phyloP scores from a whole-genome alignment of 257 asterid species.

The Jaltomata sinuosa region DNA sequence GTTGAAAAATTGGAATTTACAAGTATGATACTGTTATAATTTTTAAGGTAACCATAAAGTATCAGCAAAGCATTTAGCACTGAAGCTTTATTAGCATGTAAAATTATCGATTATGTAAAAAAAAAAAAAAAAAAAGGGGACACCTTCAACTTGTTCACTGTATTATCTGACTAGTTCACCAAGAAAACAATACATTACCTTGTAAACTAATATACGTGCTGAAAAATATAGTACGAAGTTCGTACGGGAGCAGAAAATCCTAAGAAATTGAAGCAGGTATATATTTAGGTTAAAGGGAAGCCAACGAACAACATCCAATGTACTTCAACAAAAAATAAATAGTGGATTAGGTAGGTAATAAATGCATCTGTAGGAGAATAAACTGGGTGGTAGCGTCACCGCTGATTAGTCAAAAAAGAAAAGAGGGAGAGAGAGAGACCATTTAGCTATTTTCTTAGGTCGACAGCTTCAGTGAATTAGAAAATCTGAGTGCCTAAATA shows the following conservation, averaged over 20 bases:
- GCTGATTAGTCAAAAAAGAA: background rate
- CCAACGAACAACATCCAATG: background rate
- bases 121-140: background rate
- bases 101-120: background rate
- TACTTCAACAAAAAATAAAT: background rate
- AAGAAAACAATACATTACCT: background rate
- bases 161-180: background rate
- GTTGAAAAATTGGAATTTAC: background rate
- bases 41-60: background rate
- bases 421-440: background rate
- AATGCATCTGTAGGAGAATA: background rate
- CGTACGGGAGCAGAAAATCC: background rate
- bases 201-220: background rate
- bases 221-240: background rate
- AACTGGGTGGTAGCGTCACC: background rate
- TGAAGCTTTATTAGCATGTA: background rate
- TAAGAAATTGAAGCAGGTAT: background rate
- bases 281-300: background rate
- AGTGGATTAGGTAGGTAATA: background rate
- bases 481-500: background rate
- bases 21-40: background rate
- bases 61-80: background rate
- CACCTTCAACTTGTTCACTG: background rate
- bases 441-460: background rate
- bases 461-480: background rate